phyloP scores from a whole-genome alignment of 495 filamentous ascomycete species.

The Trypethelium eluteriae region DNA sequence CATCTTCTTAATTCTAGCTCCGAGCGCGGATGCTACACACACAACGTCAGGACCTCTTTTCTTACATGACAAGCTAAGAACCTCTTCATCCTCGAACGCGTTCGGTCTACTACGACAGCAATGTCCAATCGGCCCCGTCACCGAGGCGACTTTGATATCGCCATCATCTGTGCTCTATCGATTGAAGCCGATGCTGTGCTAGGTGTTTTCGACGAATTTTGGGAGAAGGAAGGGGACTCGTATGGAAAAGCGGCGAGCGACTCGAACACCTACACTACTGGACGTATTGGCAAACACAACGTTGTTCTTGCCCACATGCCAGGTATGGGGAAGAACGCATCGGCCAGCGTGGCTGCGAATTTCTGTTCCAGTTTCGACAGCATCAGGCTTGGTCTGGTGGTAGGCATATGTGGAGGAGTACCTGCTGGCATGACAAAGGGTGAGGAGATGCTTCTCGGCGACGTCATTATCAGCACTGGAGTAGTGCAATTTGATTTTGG shows the following conservation, averaged over 20 bases:
- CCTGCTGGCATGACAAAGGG: neutral
- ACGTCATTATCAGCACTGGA: conserved; percentile 11
- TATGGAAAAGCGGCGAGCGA: conserved; percentile 26
- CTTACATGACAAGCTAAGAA: too few species aligned
- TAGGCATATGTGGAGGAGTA: conserved; percentile 15
- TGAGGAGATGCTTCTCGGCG: conserved; percentile 7
- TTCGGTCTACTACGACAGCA: too few species aligned
- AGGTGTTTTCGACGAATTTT: neutral
- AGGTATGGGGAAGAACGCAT: conserved; percentile 28
- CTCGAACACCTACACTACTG: conserved; percentile 29
- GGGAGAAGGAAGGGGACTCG: neutral
- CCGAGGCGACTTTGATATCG: conserved; percentile 15
- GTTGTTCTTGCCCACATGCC: conserved; percentile 30
- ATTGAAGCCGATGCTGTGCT: conserved; percentile 14
- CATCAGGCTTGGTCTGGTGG: conserved; percentile 12
- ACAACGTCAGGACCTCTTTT: too few species aligned
- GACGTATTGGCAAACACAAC: conserved; percentile 29
- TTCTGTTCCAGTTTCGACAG: conserved; percentile 14
- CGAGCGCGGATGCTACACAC: too few species aligned
- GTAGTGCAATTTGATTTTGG: conserved; percentile 17
- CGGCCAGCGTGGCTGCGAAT: conserved; percentile 22
- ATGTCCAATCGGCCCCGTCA: too few species aligned
- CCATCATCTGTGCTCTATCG: conserved; percentile 16
- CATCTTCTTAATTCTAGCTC: too few species aligned
- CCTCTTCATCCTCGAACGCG: too few species aligned